phyloP scores from a whole-genome alignment of 2,329 filamentous ascomycete genomes.

The Cadophora sp. region DNA sequence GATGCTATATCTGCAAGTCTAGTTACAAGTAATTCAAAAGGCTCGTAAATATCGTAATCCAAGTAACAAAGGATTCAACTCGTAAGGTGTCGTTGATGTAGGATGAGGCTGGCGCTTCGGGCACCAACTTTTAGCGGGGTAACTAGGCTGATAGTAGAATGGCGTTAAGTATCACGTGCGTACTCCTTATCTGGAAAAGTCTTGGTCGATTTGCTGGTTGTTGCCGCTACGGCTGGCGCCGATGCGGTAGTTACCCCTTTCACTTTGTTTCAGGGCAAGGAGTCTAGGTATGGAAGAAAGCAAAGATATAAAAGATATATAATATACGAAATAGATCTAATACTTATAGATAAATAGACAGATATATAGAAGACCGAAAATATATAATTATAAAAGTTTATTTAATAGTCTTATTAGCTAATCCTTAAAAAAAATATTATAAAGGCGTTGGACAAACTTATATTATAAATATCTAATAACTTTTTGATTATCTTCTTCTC shows the following conservation, averaged over 20 bases:
- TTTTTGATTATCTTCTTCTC: constrained; percentile 2
- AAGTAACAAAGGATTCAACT: constrained; percentile 3
- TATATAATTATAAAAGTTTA: background rate
- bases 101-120: constrained; percentile 14
- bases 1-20: constrained; percentile 7
- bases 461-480: background rate
- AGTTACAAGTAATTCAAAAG: constrained; percentile 8
- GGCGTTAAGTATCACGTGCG: constrained; percentile 7
- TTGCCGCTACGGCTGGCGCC: no score
- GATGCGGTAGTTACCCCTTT: no score
- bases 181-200: background rate
- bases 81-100: constrained; percentile 14
- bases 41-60: background rate
- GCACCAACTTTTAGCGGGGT: constrained; percentile 1
- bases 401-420: background rate
- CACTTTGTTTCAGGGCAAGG: background rate
- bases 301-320: background rate
- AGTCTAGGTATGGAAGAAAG: background rate
- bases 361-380: background rate
- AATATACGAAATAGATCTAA: background rate
- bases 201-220: no score
- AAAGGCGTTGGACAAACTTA: no score
- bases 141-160: constrained; percentile 14
- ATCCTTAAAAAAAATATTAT: background rate
- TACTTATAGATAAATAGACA: background rate